Base-by-base conservation (phyloP, 345 rosid species). In the Bruguiera gymnorhiza region DNA sequence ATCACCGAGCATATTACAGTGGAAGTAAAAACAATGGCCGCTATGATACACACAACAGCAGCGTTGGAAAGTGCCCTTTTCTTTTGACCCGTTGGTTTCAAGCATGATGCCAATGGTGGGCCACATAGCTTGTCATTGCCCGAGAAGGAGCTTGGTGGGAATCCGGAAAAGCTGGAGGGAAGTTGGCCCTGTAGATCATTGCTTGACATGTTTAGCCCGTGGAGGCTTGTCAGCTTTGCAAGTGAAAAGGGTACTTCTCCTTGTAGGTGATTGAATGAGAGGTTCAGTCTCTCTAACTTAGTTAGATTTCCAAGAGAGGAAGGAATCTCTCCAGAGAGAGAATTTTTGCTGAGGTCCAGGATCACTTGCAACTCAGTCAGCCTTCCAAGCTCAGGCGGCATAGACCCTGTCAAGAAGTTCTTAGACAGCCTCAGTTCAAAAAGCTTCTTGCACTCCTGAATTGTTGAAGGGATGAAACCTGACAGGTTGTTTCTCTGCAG, bases 311-410 rank as follows among this genome's bases (percentile, higher is more conserved):
- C 91, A 0, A 93, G 84, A 21, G 92, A 81, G 0, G 86, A 51
- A 7, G 96, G 98, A 30, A 93, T 89, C 55, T 77, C 60, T 26
- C 92, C 97, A 0, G 89, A 76, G 26, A 93, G 60, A 30, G 71
- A 79, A 73, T 93, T 93, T 58, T 72, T 75, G 72, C 98, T 91
- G 62, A 91, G 78, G 65, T 93, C 98, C 68, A 93, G 62, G 69
- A 82, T 86, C 62, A 89, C 95, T 80, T 93, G 97, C 50, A 93
- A 82, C 65, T 91, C 96, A 30, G 89, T 87, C 57, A 93, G 75
- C 53, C 34, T 79, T 64, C 97, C 97, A 7, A 93, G 74, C 77
- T 86, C 98, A 3, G 83, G 37, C 0, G 98, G 97, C 63, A 91
- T 87, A 6, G 84, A 63, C 54, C 94, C 97, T 9, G 88, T 80